Evolutionary conservation across 1,284 basidiomycete genomes (phyloP).

Genomic region (Laetiporus sulphureus): DNA sequence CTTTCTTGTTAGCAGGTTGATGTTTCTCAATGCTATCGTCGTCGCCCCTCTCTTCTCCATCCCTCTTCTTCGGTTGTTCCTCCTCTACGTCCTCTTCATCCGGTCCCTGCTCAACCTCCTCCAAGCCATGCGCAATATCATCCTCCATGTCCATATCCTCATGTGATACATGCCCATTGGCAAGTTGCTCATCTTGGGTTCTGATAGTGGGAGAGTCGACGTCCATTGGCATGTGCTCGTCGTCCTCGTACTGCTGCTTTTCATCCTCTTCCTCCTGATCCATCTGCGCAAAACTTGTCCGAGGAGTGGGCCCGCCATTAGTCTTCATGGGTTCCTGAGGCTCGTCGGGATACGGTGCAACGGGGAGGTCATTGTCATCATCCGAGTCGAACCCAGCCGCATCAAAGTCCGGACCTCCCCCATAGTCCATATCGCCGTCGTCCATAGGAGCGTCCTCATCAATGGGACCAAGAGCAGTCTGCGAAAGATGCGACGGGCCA

Average conservation of each 20-base stretch:
- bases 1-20: conserved; percentile 16
- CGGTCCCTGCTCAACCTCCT: conserved; percentile 16
- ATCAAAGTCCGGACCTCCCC: conserved; percentile 14
- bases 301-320: conserved; percentile 21
- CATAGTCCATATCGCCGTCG: conserved; percentile 19
- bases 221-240: conserved; percentile 20
- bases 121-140: conserved; percentile 43
- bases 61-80: conserved; percentile 13
- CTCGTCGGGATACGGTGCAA: conserved; percentile 11
- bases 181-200: conserved; percentile 31
- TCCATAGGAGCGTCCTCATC: conserved; percentile 31
- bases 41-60: conserved; percentile 15
- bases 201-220: conserved; percentile 20
- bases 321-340: conserved; percentile 7
- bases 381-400: conserved; percentile 11
- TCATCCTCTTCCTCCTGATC: conserved; percentile 31
- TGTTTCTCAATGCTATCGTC: conserved; percentile 10
- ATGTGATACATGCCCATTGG: conserved; percentile 13
- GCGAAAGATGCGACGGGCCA: conserved; percentile 41
- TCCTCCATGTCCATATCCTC: conserved; percentile 44
- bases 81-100: conserved; percentile 15
- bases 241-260: no score
- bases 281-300: conserved; percentile 41
- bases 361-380: conserved; percentile 16
- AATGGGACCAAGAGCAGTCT: conserved; percentile 22